Evolutionary conservation across 768 basidiomycete genomes (phyloP), one percentile per base, ranked within the genome.

Genomic region (Calocera viscosa): DNA sequence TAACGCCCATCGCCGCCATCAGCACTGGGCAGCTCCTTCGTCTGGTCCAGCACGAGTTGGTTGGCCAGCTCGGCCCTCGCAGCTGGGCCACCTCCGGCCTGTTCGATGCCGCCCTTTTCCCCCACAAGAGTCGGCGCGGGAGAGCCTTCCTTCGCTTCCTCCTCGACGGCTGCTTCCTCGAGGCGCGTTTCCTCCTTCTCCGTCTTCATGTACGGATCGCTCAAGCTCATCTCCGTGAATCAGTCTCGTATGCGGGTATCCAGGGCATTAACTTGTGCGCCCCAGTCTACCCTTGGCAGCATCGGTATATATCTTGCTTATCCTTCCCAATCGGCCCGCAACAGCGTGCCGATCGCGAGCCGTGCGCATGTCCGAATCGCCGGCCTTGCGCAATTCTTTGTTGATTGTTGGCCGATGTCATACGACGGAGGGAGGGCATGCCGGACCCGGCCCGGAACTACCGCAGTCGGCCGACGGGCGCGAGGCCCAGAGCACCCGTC

Each of bases 341-440:
- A 5, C 35, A 5, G 14, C 35, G 35, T 38, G 35, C 35, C 35
- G 35, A 5, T 38, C 35, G 35, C 43, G 5, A 17, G 43, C 19
- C 43, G 43, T 17, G 43, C 43, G 53, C 30, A 60, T 30, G 30
- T 60, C 53, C 53, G 53, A 60, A 60, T 14, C 53, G 53, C 53
- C 53, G 53, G 43, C 30, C 26, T n/a, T 5, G 53, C 53, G 30
- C 19, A 60, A 60, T 60, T 60, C 26, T 60, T 8, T 32, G 53
- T 60, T 12, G 53, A 16, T 19, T 26, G 53, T 60, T 60, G 53
- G 53, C 53, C 26, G 53, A 26, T 5, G 30, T 60, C 11, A 28
- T 19, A 28, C 30, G 53, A 26, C 53, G 53, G 14, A 26, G 26
- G 35, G 35, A 38, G 5, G 35, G 35, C 14, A 38, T 38, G 35